Evolutionary conservation across 371 early-diverging fungal genomes (phyloP), one percentile per base, ranked within the genome.

Genomic region (Phascolomyces articulosus): DNA sequence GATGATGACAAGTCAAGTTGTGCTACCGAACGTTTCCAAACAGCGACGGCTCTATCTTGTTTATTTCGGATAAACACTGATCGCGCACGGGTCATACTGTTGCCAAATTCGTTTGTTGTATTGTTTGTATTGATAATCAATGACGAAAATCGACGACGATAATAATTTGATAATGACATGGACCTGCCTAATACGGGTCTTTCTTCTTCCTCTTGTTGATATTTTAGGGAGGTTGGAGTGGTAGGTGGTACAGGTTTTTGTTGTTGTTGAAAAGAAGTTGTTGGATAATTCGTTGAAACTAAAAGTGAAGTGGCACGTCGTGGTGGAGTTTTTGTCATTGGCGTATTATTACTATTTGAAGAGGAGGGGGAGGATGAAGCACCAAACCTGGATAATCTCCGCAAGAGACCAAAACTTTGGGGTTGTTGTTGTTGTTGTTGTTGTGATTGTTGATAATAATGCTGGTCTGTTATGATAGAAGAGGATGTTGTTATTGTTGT

Each of bases 11-110:
- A 51, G 15, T 62, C 55, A 26, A 62, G 54, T 24, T 62, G 63
- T 62, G 63, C 63, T n/a, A 62, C 63, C n/a, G 63, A 54, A 38
- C 47, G 54, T 62, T 28, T 62, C 54, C 55, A 62, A 53, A 41
- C 18, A 10, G 63, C 63, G 13, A 62, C 63, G 7, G 63, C 63
- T 26, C 51, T 20, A 9, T 62, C 63, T 28, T 62, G 63, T 21
- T 55, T 62, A 18, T 48, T 60, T 41, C 60, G 60, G 48, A 60
- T 29, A 28, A 49, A 60, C 6, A 31, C 48, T 29, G 60, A 60
- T 49, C 60, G 48, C 21, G 49, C 60, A 60, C 60, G 60, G 44
- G 63, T 40, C 40, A 54, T 62, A 40, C 40, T 38, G 34, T 34
- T 38, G 34, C 41, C 61, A 51, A 49, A 29, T 34, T 60, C 61